These are phyloP conservation scores for Pueraria montana DNA, from an alignment of 306 rosid species.

Conservation along the genomic window DNA sequence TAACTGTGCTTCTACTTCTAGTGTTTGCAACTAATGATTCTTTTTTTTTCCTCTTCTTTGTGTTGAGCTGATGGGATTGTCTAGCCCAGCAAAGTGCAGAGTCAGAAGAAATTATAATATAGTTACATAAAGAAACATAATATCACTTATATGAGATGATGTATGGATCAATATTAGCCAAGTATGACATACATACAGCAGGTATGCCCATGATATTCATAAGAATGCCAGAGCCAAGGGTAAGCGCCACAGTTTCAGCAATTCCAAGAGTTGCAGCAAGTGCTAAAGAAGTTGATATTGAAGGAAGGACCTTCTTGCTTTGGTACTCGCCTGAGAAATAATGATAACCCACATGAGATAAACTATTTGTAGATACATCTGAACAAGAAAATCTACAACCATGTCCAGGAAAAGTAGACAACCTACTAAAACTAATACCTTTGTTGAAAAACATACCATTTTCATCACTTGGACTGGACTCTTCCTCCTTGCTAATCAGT, in stretches of 20 bases:
- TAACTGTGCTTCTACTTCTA: conserved; percentile 10
- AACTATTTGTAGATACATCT: conserved; percentile 9
- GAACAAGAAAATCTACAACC: conserved; percentile 32
- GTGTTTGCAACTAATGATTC: neutral
- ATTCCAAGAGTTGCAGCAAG: conserved; percentile 89
- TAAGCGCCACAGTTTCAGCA: conserved; percentile 84
- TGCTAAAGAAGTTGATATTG: conserved; percentile 82
- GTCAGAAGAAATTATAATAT: conserved; percentile 34
- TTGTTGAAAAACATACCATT: conserved; percentile 51
- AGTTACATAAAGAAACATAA: conserved; percentile 19
- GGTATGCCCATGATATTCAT: conserved; percentile 94
- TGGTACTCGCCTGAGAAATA: conserved; percentile 51
- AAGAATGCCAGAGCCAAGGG: conserved; percentile 76
- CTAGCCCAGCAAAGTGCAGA: conserved; percentile 14
- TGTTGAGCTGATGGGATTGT: conserved; percentile 16
- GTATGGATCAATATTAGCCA: conserved; percentile 47
- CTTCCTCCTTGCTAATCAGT: conserved; percentile 53
- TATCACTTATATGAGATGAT: conserved; percentile 10
- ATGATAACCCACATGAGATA: conserved; percentile 46
- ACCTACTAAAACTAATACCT: conserved; percentile 11
- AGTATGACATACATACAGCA: conserved; percentile 88
- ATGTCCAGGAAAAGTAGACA: conserved; percentile 27
- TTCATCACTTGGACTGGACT: conserved; percentile 40
- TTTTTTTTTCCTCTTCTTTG: neutral
- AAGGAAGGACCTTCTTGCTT: conserved; percentile 76